phyloP scores from a whole-genome alignment of 2,329 filamentous ascomycete species.

The Epichloe amarillans region DNA sequence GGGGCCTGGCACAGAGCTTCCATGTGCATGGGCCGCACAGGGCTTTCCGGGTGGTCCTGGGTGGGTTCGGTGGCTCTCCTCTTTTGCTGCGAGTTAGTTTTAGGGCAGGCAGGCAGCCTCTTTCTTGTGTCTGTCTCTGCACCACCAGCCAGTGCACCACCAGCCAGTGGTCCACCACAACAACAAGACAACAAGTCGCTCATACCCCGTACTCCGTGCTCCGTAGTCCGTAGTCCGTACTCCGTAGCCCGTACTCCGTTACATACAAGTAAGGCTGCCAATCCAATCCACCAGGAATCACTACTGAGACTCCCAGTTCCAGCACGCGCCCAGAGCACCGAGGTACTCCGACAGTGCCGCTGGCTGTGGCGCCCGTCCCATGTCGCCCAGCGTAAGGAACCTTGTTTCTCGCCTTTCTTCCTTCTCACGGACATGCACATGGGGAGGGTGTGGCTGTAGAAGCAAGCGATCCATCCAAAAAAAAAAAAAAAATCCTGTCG shows the following conservation, averaged over 20 bases:
- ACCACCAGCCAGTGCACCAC: no score
- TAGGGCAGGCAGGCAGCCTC: no score
- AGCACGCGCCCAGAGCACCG: neutral
- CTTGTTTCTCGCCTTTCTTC: neutral
- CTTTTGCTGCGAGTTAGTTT: no score
- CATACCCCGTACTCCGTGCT: neutral
- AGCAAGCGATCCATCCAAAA: neutral
- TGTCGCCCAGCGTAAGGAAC: neutral
- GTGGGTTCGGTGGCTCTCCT: neutral
- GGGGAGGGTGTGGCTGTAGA: neutral
- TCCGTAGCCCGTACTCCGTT: no score
- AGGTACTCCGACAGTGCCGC: constrained; percentile 2
- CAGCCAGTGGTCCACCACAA: neutral
- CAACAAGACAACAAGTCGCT: constrained; percentile 1
- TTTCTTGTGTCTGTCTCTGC: neutral
- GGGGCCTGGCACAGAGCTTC: no score
- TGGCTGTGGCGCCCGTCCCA: neutral
- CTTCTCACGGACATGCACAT: neutral
- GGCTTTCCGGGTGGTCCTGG: neutral
- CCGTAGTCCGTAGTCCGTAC: neutral
- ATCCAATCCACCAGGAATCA: neutral
- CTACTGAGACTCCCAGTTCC: neutral
- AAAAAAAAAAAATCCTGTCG: neutral
- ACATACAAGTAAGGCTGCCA: no score
- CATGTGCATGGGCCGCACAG: neutral